phyloP scores from a whole-genome alignment of 2,329 filamentous ascomycete species.

The Fusarium brachygibbosum region DNA sequence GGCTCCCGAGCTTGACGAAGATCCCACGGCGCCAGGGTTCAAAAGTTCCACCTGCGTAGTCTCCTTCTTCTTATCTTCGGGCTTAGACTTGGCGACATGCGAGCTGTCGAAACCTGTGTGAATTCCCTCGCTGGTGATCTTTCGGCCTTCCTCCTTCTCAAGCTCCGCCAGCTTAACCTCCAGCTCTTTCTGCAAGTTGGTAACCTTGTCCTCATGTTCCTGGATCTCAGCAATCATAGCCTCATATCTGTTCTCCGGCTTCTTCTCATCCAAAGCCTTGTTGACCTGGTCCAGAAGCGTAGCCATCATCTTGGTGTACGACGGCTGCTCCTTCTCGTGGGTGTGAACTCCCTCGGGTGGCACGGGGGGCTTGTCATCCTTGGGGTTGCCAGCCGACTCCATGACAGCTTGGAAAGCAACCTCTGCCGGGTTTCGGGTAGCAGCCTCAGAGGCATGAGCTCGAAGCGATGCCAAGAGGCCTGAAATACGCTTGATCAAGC shows the following conservation, averaged over 20 bases:
- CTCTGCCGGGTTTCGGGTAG: conserved; percentile 77
- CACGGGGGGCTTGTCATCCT: conserved; percentile 80
- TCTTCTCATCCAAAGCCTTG: conserved; percentile 82
- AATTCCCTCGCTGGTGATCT: conserved; percentile 93
- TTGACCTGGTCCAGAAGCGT: conserved; percentile 95
- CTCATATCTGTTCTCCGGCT: conserved; percentile 75
- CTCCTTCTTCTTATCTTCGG: conserved; percentile 63
- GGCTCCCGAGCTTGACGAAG: conserved; percentile 27
- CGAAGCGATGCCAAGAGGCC: conserved; percentile 80
- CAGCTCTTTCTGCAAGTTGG: conserved; percentile 81
- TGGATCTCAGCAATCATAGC: conserved; percentile 84
- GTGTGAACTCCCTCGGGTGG: conserved; percentile 84
- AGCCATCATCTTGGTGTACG: conserved; percentile 99
- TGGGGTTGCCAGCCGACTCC: conserved; percentile 79
- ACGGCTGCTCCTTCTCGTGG: conserved; percentile 79
- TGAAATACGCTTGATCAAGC: conserved; percentile 86
- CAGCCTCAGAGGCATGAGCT: conserved; percentile 77
- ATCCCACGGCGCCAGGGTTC: conserved; percentile 70
- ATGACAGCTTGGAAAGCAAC: conserved; percentile 91
- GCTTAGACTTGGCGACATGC: conserved; percentile 75
- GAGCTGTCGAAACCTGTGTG: conserved; percentile 93
- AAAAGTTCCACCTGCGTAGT: conserved; percentile 76
- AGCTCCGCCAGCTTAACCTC: conserved; percentile 80
- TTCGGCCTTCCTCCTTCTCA: conserved; percentile 85
- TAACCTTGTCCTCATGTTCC: conserved; percentile 82